These are phyloP conservation scores for Nicotiana benthamiana DNA, from an alignment of 257 asterid genomes.

Conservation along the genomic window DNA sequence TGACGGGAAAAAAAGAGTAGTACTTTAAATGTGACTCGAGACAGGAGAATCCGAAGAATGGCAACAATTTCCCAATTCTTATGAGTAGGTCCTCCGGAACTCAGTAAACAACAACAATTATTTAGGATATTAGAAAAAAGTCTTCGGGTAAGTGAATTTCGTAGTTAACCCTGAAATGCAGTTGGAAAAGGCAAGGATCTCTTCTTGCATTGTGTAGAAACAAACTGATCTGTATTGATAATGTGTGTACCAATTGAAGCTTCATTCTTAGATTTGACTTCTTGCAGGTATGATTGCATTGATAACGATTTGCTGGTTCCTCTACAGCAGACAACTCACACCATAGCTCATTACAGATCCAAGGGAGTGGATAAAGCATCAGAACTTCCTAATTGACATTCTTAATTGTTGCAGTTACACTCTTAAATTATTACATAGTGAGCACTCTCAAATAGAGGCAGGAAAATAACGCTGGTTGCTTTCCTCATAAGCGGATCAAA, in stretches of 20 bases:
- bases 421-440: background rate
- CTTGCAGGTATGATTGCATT: slow-evolving; percentile 52
- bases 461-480: background rate
- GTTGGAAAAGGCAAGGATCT: background rate
- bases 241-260: background rate
- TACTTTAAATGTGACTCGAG: no score
- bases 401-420: background rate
- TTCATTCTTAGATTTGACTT: background rate
- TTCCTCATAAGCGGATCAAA: background rate
- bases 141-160: background rate
- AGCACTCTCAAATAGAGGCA: background rate
- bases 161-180: background rate
- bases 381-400: slow-evolving; percentile 18
- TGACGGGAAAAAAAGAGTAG: no score
- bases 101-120: no score
- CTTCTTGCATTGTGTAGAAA: background rate
- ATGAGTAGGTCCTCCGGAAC: no score
- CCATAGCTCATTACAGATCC: slow-evolving; percentile 42
- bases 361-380: slow-evolving; percentile 38
- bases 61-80: no score
- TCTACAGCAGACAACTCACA: slow-evolving; percentile 25
- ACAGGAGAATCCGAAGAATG: no score
- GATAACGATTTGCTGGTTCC: slow-evolving; percentile 41
- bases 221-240: background rate
- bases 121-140: background rate